These are phyloP conservation scores for Thermothielavioides terrestris DNA, from an alignment of 495 filamentous ascomycete species.

Conservation along the genomic window DNA sequence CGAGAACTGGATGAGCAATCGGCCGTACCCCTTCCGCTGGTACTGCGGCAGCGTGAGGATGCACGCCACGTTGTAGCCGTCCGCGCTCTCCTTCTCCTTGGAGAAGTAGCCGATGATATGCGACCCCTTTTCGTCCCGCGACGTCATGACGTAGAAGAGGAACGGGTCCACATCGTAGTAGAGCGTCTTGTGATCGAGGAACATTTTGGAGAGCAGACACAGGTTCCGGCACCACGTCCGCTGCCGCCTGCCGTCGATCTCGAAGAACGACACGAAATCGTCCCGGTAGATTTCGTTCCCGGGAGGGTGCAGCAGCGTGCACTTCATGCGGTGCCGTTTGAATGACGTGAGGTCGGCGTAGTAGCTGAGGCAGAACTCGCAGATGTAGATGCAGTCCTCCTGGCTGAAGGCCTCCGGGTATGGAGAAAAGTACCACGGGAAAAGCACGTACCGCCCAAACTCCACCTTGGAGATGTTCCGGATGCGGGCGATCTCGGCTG, in stretches of 20 bases:
- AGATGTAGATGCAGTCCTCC: constrained; percentile 85
- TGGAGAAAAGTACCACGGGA: constrained; percentile 98
- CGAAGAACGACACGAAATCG: constrained; percentile 88
- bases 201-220: constrained; percentile 88
- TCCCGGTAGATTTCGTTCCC: constrained; percentile 98
- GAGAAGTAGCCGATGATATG: constrained; percentile 96
- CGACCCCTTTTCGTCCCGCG: constrained; percentile 73
- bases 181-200: constrained; percentile 98
- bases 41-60: constrained; percentile 95
- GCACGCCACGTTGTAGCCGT: constrained; percentile 95
- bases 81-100: constrained; percentile 94
- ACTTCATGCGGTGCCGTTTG: constrained; percentile 77
- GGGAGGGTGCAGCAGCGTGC: constrained; percentile 83
- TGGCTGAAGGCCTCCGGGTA: constrained; percentile 85
- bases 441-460: constrained; percentile 84
- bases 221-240: constrained; percentile 95
- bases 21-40: constrained; percentile 87
- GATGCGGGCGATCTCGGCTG: constrained; percentile 91
- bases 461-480: constrained; percentile 87
- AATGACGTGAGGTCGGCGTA: constrained; percentile 74
- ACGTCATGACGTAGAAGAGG: constrained; percentile 96
- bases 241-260: constrained; percentile 93
- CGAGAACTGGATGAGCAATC: constrained; percentile 90
- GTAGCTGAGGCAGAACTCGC: constrained; percentile 94
- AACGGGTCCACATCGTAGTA: constrained; percentile 99